These are phyloP conservation scores for Leavenworthia alabamica DNA, from an alignment of 345 rosid species.

Conservation along the genomic window DNA sequence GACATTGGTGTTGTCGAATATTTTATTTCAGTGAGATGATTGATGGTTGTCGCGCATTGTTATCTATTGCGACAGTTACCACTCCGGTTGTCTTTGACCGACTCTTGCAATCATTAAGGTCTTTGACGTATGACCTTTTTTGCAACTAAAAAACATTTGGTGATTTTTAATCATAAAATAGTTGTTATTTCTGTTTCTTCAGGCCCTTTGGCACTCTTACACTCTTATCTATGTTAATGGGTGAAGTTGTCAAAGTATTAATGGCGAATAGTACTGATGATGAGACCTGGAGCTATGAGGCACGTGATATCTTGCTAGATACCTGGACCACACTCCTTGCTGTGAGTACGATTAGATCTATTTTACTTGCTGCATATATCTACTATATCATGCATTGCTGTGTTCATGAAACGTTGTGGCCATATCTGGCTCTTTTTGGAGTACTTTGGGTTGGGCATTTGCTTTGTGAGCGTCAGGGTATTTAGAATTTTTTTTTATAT, in stretches of 20 bases:
- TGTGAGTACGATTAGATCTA: slow-evolving; percentile 42
- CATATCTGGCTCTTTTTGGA: slow-evolving; percentile 9
- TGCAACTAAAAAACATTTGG: not conserved
- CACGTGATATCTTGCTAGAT: slow-evolving; percentile 93
- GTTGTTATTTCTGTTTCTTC: slow-evolving; percentile 32
- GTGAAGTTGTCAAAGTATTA: slow-evolving; percentile 80
- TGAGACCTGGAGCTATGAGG: slow-evolving; percentile 96
- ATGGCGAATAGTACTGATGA: slow-evolving; percentile 54
- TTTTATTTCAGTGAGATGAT: slow-evolving; percentile 75
- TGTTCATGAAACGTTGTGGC: slow-evolving; percentile 22
- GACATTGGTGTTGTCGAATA: slow-evolving; percentile 22
- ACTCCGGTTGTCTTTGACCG: slow-evolving; percentile 60
- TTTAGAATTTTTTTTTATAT: slow-evolving; percentile 1
- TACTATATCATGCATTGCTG: too few species aligned
- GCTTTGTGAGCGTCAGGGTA: slow-evolving; percentile 1
- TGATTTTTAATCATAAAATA: slow-evolving; percentile 1
- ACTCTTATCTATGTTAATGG: slow-evolving; percentile 75
- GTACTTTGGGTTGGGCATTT: not conserved
- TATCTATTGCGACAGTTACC: slow-evolving; percentile 74
- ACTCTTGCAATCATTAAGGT: slow-evolving; percentile 83
- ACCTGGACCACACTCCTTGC: slow-evolving; percentile 79
- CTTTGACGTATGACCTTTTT: slow-evolving; percentile 16
- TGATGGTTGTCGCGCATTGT: slow-evolving; percentile 94
- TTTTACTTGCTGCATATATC: slow-evolving; percentile 10
- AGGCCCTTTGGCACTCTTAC: slow-evolving; percentile 89